Evolutionary conservation across 1,284 basidiomycete genomes (phyloP).

Genomic region (Ceratobasidium sp.): DNA sequence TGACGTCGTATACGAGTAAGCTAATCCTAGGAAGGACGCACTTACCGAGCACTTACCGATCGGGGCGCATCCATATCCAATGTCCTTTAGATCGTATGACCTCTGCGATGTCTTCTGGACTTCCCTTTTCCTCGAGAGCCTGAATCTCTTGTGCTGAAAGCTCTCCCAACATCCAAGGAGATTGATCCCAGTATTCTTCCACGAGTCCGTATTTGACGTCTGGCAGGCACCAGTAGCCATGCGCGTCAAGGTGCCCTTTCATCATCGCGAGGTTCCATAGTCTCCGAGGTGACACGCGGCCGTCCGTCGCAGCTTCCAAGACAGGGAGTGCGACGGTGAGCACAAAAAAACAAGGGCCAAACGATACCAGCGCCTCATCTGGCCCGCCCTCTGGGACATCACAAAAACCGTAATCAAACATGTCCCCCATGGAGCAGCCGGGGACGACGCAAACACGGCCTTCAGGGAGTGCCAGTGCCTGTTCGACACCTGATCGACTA

Average conservation of each 20-base stretch:
- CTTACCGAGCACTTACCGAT: constrained; percentile 13
- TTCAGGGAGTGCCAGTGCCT: constrained; percentile 7
- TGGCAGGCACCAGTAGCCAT: neutral
- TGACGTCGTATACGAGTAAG: neutral
- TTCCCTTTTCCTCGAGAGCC: neutral
- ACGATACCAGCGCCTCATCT: constrained; percentile 27
- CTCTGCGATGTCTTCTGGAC: constrained; percentile 25
- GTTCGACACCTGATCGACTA: neutral
- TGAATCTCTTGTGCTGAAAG: neutral
- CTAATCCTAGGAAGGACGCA: neutral
- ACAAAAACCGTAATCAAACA: constrained; percentile 31
- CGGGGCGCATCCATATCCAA: constrained; percentile 44
- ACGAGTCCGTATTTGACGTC: constrained; percentile 31
- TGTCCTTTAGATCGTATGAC: constrained; percentile 4
- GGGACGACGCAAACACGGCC: constrained; percentile 15
- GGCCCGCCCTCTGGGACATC: neutral
- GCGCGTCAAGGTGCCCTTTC: constrained; percentile 23
- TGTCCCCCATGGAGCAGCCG: constrained; percentile 23
- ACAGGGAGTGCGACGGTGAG: constrained; percentile 26
- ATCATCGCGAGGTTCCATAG: constrained; percentile 31
- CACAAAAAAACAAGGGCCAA: constrained; percentile 31
- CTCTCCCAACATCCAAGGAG: constrained; percentile 24
- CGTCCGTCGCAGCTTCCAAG: constrained; percentile 27
- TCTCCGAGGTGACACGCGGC: constrained; percentile 22
- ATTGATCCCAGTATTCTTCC: constrained; percentile 3